phyloP scores from a whole-genome alignment of 2,329 filamentous ascomycete genomes.

The Calonectria multiphialidica region DNA sequence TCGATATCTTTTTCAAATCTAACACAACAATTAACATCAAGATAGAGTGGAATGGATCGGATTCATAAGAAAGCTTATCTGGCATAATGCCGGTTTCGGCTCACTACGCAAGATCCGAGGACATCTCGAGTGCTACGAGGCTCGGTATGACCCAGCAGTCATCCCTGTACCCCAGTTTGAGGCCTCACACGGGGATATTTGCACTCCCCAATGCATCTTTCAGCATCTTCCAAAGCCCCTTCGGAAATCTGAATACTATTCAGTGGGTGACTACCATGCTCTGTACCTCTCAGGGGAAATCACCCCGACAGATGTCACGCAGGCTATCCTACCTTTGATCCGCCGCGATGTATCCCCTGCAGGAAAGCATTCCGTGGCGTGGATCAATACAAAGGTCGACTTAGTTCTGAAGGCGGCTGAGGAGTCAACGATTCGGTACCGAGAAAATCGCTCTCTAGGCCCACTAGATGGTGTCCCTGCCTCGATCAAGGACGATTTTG shows the following conservation, averaged over 20 bases:
- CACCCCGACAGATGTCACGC: conserved; percentile 59
- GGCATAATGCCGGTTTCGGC: conserved; percentile 74
- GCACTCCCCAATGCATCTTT: not conserved
- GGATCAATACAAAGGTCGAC: conserved; percentile 57
- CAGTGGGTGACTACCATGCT: conserved; percentile 57
- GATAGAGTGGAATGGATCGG: conserved; percentile 39
- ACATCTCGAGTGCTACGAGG: conserved; percentile 64
- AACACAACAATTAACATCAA: not conserved
- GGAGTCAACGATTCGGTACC: conserved; percentile 59
- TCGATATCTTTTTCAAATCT: not conserved
- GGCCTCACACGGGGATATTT: not conserved
- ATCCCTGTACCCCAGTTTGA: conserved; percentile 55
- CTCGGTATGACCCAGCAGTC: conserved; percentile 60
- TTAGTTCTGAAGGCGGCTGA: conserved; percentile 56
- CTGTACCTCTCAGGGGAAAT: conserved; percentile 58
- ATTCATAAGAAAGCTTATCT: conserved; percentile 48
- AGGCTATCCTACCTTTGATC: conserved; percentile 58
- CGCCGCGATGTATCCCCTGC: conserved; percentile 51
- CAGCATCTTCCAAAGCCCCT: conserved; percentile 49
- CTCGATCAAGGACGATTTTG: conserved; percentile 81
- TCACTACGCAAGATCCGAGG: conserved; percentile 65
- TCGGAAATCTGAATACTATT: conserved; percentile 49
- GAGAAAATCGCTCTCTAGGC: conserved; percentile 68
- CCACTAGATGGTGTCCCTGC: conserved; percentile 80
- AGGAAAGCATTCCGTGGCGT: conserved; percentile 56